Base-by-base conservation (phyloP, 208 protist genomes). In the Leishmania arabica region DNA sequence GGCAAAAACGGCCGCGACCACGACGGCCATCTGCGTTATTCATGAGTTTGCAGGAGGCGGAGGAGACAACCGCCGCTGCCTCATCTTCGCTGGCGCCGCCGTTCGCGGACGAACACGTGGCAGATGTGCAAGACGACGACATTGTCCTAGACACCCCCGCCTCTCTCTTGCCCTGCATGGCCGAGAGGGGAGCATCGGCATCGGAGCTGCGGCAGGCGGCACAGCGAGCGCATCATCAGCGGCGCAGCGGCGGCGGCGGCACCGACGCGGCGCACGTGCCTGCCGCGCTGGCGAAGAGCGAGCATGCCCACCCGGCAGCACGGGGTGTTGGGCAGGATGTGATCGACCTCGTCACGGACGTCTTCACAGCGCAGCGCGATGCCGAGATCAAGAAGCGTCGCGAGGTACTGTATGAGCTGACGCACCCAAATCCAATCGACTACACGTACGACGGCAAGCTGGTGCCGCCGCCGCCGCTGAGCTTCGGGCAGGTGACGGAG, bases 391-490 rank as follows among this genome's bases (percentile, higher is more conserved):
- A 64, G 49, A 75, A 88, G 77, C 93, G 95, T 1, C 93, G 93
- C 21, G 84, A 88, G 74, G 83, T 95, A 66, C 88, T 98, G 9
- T 97, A 97, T 81, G 89, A 95, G 19, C 78, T 98, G 24, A 96
- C 93, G 1, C 93, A 98, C 74, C 95, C 95, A 0, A 87, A 92
- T 45, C 93, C 94, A 0, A 72, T 80, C 9, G 90, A 98, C 83
- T 98, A 98, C 90, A 94, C 88, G 31, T 98, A 96, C 82, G 84
- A 90, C 31, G 87, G 84, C n/a, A 95, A 96, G 83, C 83, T 97
- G 13, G 92, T 98, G 37, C 95, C 95, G 40, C 93, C 94, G 60
- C 95, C 95, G 69, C 95, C 95, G 62, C 84, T 97, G 51, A 93
- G 84, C 79, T 98, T 98, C 81, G 95, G 95, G 27, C 86, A 89